Evolutionary conservation across 305 asterid species (phyloP).

Genomic region (Solanum aculeatissimum): DNA sequence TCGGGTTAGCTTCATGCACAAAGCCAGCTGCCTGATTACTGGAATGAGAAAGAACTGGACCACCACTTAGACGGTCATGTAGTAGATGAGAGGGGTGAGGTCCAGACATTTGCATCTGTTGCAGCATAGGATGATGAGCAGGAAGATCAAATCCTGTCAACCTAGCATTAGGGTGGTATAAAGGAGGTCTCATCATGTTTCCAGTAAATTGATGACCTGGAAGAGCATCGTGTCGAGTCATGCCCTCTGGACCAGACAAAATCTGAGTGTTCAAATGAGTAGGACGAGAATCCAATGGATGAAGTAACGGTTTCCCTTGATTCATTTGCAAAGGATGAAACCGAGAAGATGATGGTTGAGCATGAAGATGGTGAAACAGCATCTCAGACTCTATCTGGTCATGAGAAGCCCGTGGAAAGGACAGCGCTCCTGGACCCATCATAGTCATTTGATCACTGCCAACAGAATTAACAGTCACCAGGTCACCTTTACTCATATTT

Average conservation of each 20-base stretch:
- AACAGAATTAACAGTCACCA: conserved; percentile 43
- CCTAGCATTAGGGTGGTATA: conserved; percentile 44
- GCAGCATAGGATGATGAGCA: conserved; percentile 40
- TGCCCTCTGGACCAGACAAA: conserved; percentile 43
- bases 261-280: conserved; percentile 43
- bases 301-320: conserved; percentile 48
- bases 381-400: conserved; percentile 41
- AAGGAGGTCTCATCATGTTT: conserved; percentile 39
- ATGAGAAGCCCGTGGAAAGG: conserved; percentile 33
- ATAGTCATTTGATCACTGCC: conserved; percentile 27
- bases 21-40: conserved; percentile 45
- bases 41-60: conserved; percentile 32
- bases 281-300: conserved; percentile 52
- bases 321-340: conserved; percentile 43
- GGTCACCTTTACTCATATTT: conserved; percentile 28
- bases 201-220: conserved; percentile 44
- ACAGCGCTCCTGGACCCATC: conserved; percentile 37
- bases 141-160: conserved; percentile 49
- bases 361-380: conserved; percentile 27
- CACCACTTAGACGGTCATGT: conserved; percentile 41
- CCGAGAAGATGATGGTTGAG: conserved; percentile 47
- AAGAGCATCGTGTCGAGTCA: conserved; percentile 35
- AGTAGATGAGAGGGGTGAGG: conserved; percentile 35
- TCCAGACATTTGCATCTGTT: conserved; percentile 62
- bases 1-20: conserved; percentile 47